phyloP scores from a whole-genome alignment of 352 stramenopile genomes.

The Globisporangium cederbergense region DNA sequence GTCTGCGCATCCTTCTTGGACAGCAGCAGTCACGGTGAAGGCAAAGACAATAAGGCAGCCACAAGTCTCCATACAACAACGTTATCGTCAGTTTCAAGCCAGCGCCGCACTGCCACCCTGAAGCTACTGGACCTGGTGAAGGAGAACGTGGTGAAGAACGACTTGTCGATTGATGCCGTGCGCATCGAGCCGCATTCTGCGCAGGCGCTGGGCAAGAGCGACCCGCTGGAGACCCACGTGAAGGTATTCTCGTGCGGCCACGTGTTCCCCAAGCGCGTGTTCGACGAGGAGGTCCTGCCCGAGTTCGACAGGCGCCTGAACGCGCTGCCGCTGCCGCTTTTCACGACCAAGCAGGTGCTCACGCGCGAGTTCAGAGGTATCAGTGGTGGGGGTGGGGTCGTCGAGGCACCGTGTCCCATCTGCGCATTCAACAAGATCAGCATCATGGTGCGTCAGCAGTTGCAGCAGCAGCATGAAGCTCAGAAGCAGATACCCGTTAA shows the following conservation, averaged over 20 bases:
- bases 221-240: slow-evolving; percentile 83
- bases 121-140: slow-evolving; percentile 63
- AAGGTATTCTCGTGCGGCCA: slow-evolving; percentile 85
- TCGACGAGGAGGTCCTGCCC: slow-evolving; percentile 77
- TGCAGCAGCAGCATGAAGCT: slow-evolving; percentile 5
- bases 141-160: slow-evolving; percentile 74
- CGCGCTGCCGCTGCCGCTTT: slow-evolving; percentile 48
- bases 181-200: slow-evolving; percentile 61
- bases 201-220: slow-evolving; percentile 68
- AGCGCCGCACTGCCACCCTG: slow-evolving; percentile 18
- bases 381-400: slow-evolving; percentile 9
- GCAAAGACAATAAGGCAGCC: neutral
- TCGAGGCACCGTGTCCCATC: slow-evolving; percentile 77
- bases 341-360: slow-evolving; percentile 65
- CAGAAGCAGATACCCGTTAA: neutral
- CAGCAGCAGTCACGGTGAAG: slow-evolving; percentile 9
- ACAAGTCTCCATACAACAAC: neutral
- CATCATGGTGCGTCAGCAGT: slow-evolving; percentile 39
- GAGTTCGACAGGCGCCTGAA: slow-evolving; percentile 85
- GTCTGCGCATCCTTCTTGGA: slow-evolving; percentile 65
- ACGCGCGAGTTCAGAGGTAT: slow-evolving; percentile 58
- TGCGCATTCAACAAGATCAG: slow-evolving; percentile 84
- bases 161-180: slow-evolving; percentile 47
- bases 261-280: slow-evolving; percentile 81
- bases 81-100: neutral